Base-by-base conservation (phyloP, 2,329 filamentous ascomycete species). In the Niveomyces coronatus region DNA sequence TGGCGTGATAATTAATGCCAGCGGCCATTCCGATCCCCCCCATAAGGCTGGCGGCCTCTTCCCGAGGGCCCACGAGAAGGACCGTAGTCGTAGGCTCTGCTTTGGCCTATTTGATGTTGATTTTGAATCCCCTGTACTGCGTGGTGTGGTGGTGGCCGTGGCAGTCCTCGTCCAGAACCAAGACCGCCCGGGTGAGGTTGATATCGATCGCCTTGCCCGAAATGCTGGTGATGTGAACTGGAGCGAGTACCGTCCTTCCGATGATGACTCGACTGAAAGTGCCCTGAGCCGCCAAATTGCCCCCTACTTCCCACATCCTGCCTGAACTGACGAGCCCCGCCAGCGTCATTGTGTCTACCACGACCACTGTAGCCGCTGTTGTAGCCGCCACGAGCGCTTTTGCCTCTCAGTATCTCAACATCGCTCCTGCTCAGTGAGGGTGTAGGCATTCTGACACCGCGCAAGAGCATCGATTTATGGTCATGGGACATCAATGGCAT, bases 381-480 rank as follows among this genome's bases (percentile, higher is more conserved):
- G 27, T 23, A 15, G n/a, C 85, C 79, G 16, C 71, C 68, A 43
- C 74, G 71, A 39, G 73, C 66, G 23, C 80, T 67, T 54, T 82
- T 79, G 37, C 72, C 70, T 53, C 78, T 76, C 30, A 88, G 73
- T 7, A 74, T 70, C 46, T 88, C 81, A 38, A 89, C 76, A 52
- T 95, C 88, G 42, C 73, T 74, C 23, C 75, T 71, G 41, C 84
- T 82, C 1, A 98, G 73, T 9, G 77, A 81, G 2, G 85, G 76
- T 2, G 71, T 63, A 4, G 83, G 76, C 40, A 88, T 70, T 49
- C 81, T 78, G 27, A 88, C 79, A 10, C 91, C 91, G 3, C 86
- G 80, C 24, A 98, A 70, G 11, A 98, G 72, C 83, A 94, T 93
- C 5, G 88, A 95, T 56, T 95, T 95, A 63, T 98, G 91, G 4